phyloP scores from a whole-genome alignment of 768 basidiomycete genomes.

The Naganishia kalamii region DNA sequence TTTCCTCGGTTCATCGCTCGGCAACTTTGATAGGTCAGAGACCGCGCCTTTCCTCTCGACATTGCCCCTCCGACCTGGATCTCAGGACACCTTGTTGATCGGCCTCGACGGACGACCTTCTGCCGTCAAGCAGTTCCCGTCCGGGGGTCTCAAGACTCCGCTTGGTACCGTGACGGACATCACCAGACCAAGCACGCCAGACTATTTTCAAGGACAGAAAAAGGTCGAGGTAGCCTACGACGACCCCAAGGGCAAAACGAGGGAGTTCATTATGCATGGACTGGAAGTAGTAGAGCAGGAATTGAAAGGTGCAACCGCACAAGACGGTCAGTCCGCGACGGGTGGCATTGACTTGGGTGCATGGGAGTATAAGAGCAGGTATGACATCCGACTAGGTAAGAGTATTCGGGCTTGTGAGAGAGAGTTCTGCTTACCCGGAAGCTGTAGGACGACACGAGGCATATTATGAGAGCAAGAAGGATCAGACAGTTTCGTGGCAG shows the following conservation, averaged over 20 bases:
- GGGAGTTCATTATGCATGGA: conserved; percentile 78
- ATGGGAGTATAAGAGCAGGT: conserved; percentile 66
- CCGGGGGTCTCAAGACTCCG: background rate
- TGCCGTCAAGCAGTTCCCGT: conserved; percentile 12
- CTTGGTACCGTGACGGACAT: background rate
- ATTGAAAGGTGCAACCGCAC: conserved; percentile 51
- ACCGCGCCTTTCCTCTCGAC: conserved; percentile 68
- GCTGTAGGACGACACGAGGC: conserved; percentile 65
- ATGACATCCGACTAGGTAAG: conserved; percentile 49
- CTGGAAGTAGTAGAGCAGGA: conserved; percentile 62
- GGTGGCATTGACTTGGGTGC: background rate
- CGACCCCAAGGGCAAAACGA: conserved; percentile 66
- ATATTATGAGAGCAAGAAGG: conserved; percentile 63
- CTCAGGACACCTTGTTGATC: conserved; percentile 72
- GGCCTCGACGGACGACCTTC: conserved; percentile 74
- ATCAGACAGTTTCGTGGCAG: conserved; percentile 53
- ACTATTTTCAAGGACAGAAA: conserved; percentile 52
- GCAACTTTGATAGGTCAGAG: conserved; percentile 72
- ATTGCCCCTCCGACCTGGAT: conserved; percentile 63
- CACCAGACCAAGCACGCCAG: conserved; percentile 1
- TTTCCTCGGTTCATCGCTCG: conserved; percentile 85
- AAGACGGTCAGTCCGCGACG: background rate
- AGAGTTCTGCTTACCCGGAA: background rate
- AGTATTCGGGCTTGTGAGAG: too few relatives aligned
- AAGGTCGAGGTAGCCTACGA: conserved; percentile 81